A percentile compares a stretch with the other conserved stretches of the same genome.
Conservation (phyloP, 441 rosid species). For the Breynia disticha region DNA sequence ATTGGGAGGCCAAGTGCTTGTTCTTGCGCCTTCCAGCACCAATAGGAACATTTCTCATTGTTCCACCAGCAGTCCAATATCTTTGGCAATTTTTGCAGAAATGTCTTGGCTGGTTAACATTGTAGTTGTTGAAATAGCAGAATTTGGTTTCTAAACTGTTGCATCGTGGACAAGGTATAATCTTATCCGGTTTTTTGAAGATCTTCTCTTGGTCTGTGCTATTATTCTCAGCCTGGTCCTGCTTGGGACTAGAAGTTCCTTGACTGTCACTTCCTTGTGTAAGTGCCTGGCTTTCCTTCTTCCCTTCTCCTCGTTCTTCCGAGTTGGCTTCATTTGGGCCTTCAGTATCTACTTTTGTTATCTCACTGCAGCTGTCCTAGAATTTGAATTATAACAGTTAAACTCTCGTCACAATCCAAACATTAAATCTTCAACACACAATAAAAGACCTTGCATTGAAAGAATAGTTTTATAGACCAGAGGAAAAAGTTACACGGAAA, state of each 20-base stretch:
- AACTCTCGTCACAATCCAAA: neutral
- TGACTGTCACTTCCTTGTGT: constrained; percentile 16
- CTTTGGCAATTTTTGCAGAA: constrained; percentile 82
- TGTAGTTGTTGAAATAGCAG: constrained; percentile 70
- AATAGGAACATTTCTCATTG: constrained; percentile 69
- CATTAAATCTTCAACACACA: no score
- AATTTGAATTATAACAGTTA: constrained; percentile 4
- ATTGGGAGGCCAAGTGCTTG: constrained; percentile 48
- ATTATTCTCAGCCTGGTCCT: constrained; percentile 23
- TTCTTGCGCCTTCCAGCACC: constrained; percentile 72
- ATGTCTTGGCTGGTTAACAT: constrained; percentile 73
- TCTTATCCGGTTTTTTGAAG: constrained; percentile 64
- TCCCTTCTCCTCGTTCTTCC: constrained; percentile 10
- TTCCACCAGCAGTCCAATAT: constrained; percentile 84
- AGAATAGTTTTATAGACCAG: no score
- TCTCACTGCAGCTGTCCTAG: constrained; percentile 24
- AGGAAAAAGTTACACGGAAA: no score
- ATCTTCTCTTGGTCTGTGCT: constrained; percentile 39
- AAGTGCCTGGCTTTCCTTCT: constrained; percentile 14
- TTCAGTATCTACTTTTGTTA: constrained; percentile 18
- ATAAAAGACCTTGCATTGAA: no score
- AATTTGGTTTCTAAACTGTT: constrained; percentile 67
- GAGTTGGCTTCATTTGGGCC: constrained; percentile 6
- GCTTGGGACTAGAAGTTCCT: constrained; percentile 14
- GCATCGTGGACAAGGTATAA: constrained; percentile 67